Evolutionary conservation across 257 asterid species (phyloP), one percentile per base, ranked within the genome.

Genomic region (Lavandula angustifolia): DNA sequence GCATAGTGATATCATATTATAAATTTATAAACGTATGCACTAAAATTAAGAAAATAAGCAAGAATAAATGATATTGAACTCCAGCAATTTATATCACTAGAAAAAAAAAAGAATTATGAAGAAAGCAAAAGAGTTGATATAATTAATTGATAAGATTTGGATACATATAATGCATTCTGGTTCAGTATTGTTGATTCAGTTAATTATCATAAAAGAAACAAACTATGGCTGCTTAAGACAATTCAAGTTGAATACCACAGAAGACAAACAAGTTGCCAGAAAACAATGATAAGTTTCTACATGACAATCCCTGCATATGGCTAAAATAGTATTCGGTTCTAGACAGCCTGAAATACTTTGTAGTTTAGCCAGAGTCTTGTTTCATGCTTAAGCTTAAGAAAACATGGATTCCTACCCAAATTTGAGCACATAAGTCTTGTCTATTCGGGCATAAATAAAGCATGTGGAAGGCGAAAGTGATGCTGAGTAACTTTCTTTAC

Each of bases 311-410:
- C 35, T 67, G 40, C 37, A 67, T 55, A 16, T 60, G 27, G 62
- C 51, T 22, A 40, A 50, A 29, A 57, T 38, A 54, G 33, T 72
- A 43, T 49, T 40, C 47, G 66, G 9, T 47, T 51, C 66, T 29
- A 17, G 62, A 56, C 81, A 68, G 78, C 40, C 73, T 76, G 75
- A 62, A 76, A 55, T 14, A 3, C 67, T 40, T 67, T 72, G 74
- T 65, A 63, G 66, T 68, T 56, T 72, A 49, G 72, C 55, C 55
- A 56, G 40, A 44, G 50, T 42, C 12, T 42, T 5, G 37, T 47
- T 50, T 49, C 66, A 53, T 53, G 43, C 33, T 54, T 50, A 40
- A 59, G 66, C 56, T 57, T 32, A 48, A 55, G 65, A 57, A 53
- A 59, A 12, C 54, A 70, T 53, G 58, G 80, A 75, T 70, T 55